phyloP scores from a whole-genome alignment of 2,329 filamentous ascomycete species.

The Neonectria magnoliae region DNA sequence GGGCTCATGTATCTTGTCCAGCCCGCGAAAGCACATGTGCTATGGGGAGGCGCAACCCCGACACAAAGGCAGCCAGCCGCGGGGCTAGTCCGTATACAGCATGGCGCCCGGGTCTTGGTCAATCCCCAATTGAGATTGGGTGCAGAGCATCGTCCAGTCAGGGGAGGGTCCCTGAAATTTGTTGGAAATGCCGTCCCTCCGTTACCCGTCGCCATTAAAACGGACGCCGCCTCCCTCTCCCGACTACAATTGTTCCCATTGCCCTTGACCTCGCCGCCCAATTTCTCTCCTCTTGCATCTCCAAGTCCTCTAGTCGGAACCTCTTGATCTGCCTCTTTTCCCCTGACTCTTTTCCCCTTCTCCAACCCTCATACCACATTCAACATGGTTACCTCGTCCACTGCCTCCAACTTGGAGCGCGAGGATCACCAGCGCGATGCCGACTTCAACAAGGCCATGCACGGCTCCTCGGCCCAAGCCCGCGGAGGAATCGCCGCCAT shows the following conservation, averaged over 20 bases:
- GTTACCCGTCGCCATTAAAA: slow-evolving; percentile 39
- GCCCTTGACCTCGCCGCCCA: slow-evolving; percentile 16
- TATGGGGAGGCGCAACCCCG: slow-evolving; percentile 26
- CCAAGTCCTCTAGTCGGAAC: slow-evolving; percentile 4
- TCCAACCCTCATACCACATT: slow-evolving; percentile 38
- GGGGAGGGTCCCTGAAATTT: slow-evolving; percentile 45
- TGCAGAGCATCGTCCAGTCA: slow-evolving; percentile 39
- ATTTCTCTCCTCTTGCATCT: slow-evolving; percentile 5
- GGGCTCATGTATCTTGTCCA: slow-evolving; percentile 10
- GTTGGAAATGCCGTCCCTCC: slow-evolving; percentile 37
- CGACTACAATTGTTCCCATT: slow-evolving; percentile 21
- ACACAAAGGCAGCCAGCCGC: slow-evolving; percentile 30
- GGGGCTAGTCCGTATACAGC: slow-evolving; percentile 26
- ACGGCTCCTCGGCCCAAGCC: slow-evolving; percentile 75
- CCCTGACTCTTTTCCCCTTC: slow-evolving; percentile 23
- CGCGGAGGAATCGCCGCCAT: slow-evolving; percentile 83
- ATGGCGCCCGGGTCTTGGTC: slow-evolving; percentile 35
- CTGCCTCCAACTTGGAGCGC: slow-evolving; percentile 69
- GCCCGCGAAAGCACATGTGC: slow-evolving; percentile 15
- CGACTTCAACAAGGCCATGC: slow-evolving; percentile 88
- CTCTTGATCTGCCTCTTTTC: slow-evolving; percentile 17
- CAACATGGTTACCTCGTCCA: slow-evolving; percentile 57
- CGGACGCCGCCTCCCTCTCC: slow-evolving; percentile 27
- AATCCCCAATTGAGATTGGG: slow-evolving; percentile 43
- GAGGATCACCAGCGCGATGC: slow-evolving; percentile 89